Evolutionary conservation across 352 stramenopile species (phyloP).

Genomic region (Lagenidium giganteum): DNA sequence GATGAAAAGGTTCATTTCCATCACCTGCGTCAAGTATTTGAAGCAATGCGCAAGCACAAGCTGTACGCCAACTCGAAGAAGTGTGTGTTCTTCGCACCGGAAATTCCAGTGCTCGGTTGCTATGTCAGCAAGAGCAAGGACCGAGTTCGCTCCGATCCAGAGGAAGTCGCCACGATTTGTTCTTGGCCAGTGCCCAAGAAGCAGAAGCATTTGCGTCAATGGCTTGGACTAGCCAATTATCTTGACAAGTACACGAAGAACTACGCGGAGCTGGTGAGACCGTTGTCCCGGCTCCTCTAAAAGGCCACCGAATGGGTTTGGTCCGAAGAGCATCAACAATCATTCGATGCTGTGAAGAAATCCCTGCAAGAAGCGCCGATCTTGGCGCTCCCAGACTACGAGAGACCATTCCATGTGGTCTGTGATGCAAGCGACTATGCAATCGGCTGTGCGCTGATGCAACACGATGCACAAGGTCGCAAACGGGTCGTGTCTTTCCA

Average conservation of each 20-base stretch:
- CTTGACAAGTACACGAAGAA: too few relatives aligned
- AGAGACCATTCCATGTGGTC: constrained; percentile 5
- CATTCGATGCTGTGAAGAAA: constrained; percentile 3
- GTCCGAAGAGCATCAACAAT: not conserved
- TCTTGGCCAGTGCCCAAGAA: not conserved
- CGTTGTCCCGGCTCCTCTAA: not conserved
- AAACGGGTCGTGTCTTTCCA: constrained; percentile 12
- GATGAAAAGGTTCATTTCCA: constrained; percentile 1
- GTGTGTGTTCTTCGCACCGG: constrained; percentile 5
- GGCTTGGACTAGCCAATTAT: not conserved
- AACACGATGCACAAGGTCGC: too few relatives aligned
- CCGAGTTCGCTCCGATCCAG: constrained; percentile 1
- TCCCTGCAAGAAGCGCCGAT: constrained; percentile 3
- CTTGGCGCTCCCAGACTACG: not conserved
- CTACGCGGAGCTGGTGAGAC: too few relatives aligned
- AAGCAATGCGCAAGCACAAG: constrained; percentile 1
- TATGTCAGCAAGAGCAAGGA: constrained; percentile 7
- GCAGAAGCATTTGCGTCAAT: not conserved
- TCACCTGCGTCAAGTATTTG: constrained; percentile 3
- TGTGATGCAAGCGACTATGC: constrained; percentile 11
- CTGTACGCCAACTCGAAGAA: constrained; percentile 9
- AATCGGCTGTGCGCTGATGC: too few relatives aligned
- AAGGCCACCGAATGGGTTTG: not conserved
- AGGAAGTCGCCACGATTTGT: not conserved
- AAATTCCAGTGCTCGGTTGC: constrained; percentile 12